These are phyloP conservation scores for Chytriomyces hyalinus DNA, from an alignment of 192 early-diverging fungal genomes.

Conservation along the genomic window DNA sequence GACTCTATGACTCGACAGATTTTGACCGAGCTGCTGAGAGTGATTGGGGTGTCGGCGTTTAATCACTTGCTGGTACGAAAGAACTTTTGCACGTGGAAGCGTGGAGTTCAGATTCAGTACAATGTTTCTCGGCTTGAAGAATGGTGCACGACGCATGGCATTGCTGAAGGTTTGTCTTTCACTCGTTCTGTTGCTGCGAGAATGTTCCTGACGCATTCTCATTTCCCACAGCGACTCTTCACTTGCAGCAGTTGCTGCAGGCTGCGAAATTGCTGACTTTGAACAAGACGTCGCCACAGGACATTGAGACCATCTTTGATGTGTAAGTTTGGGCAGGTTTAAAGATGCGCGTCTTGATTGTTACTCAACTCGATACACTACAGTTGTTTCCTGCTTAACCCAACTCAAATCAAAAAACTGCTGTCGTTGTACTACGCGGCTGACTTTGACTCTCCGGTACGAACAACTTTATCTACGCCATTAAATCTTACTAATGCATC, in stretches of 20 bases:
- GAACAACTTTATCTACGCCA: slow-evolving; percentile 5
- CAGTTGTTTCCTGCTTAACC: slow-evolving; percentile 88
- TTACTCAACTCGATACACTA: neutral
- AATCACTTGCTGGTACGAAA: slow-evolving; percentile 98
- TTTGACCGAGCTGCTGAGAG: slow-evolving; percentile 90
- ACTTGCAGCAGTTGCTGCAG: slow-evolving; percentile 93
- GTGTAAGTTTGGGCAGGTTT: slow-evolving; percentile 51
- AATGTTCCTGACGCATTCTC: neutral
- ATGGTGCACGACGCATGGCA: slow-evolving; percentile 97
- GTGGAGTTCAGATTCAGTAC: slow-evolving; percentile 97
- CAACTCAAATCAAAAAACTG: slow-evolving; percentile 97
- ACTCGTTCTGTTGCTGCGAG: neutral
- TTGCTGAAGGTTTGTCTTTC: slow-evolving; percentile 74
- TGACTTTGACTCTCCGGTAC: slow-evolving; percentile 89
- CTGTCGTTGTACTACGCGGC: slow-evolving; percentile 93
- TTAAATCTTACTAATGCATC: slow-evolving; percentile 3
- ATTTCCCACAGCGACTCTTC: slow-evolving; percentile 62
- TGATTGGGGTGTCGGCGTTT: slow-evolving; percentile 94
- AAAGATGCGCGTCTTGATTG: neutral
- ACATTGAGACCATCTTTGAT: slow-evolving; percentile 98
- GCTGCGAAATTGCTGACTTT: slow-evolving; percentile 96
- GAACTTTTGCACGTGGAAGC: slow-evolving; percentile 99
- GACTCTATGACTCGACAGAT: slow-evolving; percentile 90
- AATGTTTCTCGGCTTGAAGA: slow-evolving; percentile 97
- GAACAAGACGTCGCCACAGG: slow-evolving; percentile 84